A percentile compares a stretch with the other conserved stretches of the same genome.
Conservation (phyloP, 2,329 filamentous ascomycete genomes). For the Pleomassaria siparia region DNA sequence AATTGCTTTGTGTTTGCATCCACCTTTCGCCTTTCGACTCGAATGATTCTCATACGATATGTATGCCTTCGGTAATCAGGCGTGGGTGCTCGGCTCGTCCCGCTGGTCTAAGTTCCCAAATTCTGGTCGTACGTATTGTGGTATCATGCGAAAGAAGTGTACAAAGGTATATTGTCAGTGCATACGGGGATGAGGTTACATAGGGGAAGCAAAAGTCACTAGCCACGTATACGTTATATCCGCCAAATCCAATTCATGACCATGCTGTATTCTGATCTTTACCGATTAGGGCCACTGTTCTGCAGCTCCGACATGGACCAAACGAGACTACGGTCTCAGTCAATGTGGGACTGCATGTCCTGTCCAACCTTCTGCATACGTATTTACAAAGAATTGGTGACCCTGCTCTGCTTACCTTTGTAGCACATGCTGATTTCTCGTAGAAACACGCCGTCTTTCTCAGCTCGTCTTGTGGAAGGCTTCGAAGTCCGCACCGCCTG, state of each 20-base stretch:
- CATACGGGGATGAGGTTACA: no score
- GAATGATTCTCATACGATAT: constrained; percentile 2
- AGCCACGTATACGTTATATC: background rate
- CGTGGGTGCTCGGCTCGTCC: constrained; percentile 1
- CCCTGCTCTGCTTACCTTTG: background rate
- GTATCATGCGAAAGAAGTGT: no score
- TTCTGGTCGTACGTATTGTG: background rate
- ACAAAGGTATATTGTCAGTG: no score
- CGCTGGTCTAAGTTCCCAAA: background rate
- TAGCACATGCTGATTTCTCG: background rate
- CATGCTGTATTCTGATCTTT: background rate
- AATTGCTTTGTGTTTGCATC: constrained; percentile 6
- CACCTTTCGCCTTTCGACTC: background rate
- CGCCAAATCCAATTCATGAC: background rate
- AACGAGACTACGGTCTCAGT: background rate
- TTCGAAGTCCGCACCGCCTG: background rate
- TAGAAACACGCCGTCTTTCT: background rate
- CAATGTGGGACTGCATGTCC: background rate
- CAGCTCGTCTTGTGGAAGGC: background rate
- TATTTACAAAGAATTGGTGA: background rate
- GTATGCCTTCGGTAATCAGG: background rate
- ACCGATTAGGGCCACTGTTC: background rate
- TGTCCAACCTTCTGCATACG: background rate
- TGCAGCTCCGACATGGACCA: background rate
- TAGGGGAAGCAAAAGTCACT: no score